A percentile compares a stretch with the other conserved stretches of the same genome.
These are phyloP conservation scores for Salmacisia buchloeana DNA, from an alignment of 1,284 basidiomycete genomes.

Conservation along the genomic window DNA sequence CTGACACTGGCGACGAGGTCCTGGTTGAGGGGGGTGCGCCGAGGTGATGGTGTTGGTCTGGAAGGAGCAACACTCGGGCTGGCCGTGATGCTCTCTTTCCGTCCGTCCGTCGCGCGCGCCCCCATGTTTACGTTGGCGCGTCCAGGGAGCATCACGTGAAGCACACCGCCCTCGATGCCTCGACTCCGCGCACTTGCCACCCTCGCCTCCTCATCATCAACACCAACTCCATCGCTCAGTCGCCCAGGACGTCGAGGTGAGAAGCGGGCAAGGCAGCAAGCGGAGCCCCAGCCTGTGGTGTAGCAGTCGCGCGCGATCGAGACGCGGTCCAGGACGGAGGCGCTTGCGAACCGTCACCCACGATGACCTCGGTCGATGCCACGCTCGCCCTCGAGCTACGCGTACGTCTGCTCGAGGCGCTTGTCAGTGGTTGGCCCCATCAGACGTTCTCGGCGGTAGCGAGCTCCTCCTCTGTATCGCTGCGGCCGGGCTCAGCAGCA, in stretches of 20 bases:
- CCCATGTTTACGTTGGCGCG: no score
- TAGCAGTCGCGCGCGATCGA: no score
- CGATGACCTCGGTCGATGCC: background rate
- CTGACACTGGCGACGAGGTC: background rate
- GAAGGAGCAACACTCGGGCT: background rate
- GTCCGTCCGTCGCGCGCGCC: background rate
- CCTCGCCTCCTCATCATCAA: background rate
- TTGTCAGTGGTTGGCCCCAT: background rate
- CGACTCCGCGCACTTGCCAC: background rate
- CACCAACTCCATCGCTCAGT: no score
- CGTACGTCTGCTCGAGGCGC: background rate
- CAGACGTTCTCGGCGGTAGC: background rate
- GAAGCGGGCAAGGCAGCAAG: no score
- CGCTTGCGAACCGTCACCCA: background rate
- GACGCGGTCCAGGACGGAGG: no score
- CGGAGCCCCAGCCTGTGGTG: no score
- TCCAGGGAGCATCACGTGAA: background rate
- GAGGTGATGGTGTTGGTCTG: background rate
- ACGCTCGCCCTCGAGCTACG: constrained; percentile 1
- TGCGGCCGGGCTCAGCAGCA: no score
- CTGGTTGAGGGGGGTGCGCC: background rate
- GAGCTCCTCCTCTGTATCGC: background rate
- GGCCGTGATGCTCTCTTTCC: background rate
- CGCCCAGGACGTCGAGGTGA: no score
- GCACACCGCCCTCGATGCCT: background rate